A percentile compares a stretch with the other conserved stretches of the same genome.
These are phyloP conservation scores for Cercospora brassicicola DNA, from an alignment of 2,329 filamentous ascomycete species.

Conservation along the genomic window DNA sequence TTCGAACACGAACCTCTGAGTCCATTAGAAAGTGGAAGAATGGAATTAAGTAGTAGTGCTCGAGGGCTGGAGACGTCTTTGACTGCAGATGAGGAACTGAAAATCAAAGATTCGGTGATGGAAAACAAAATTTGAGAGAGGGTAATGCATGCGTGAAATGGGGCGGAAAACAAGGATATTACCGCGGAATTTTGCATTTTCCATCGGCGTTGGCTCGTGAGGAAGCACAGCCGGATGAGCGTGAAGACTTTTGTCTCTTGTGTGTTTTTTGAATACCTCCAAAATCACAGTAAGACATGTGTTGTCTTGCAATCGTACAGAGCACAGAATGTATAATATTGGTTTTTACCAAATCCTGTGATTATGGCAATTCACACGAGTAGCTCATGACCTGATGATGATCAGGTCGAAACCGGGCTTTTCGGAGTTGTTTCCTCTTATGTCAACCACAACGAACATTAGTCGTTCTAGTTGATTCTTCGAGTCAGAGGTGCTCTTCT, in stretches of 20 bases:
- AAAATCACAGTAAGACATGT: background rate
- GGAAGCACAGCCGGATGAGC: background rate
- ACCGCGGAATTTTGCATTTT: background rate
- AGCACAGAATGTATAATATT: constrained; percentile 5
- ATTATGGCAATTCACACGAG: background rate
- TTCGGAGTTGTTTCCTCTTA: background rate
- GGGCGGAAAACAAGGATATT: background rate
- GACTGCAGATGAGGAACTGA: constrained; percentile 48
- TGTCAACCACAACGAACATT: background rate
- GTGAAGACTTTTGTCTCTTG: background rate
- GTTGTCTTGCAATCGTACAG: background rate
- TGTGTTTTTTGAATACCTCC: background rate
- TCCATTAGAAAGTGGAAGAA: constrained; percentile 1
- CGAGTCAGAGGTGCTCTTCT: background rate
- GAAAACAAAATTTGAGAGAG: constrained; percentile 9
- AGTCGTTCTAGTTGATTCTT: background rate
- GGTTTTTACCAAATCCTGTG: background rate
- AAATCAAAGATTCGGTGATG: constrained; percentile 11
- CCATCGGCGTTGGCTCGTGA: background rate
- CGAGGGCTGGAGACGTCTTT: constrained; percentile 57
- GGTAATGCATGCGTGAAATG: no score
- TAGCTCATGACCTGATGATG: background rate
- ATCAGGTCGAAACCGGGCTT: background rate
- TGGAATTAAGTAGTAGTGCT: background rate
- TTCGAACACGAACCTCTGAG: constrained; percentile 16